Evolutionary conservation across 129 eudicot species (phyloP).

Genomic region (Chrysanthemum seticuspe): DNA sequence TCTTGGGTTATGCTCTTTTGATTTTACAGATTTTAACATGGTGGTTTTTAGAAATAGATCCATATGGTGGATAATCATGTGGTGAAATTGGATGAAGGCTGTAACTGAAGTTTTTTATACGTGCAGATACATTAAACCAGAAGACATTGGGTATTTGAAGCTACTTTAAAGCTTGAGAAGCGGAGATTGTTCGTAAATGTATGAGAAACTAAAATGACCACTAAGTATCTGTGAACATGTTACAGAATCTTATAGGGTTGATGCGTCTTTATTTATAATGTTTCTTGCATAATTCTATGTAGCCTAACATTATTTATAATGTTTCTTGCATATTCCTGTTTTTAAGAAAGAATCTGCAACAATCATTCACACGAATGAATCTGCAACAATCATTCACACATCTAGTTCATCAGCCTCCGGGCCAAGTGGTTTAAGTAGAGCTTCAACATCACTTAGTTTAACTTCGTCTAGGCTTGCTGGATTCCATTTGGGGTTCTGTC

Average conservation of each 20-base stretch:
- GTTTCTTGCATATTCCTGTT: background rate
- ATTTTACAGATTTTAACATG: too few species aligned
- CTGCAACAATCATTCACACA: constrained; percentile 34
- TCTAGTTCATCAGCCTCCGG: constrained; percentile 50
- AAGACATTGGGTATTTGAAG: constrained; percentile 63
- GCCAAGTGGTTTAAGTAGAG: constrained; percentile 48
- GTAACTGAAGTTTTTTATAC: background rate
- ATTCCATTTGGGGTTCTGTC: constrained; percentile 86
- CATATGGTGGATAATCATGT: too few species aligned
- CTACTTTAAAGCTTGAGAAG: constrained; percentile 65
- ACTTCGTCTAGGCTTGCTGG: constrained; percentile 80
- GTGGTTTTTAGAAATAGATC: too few species aligned
- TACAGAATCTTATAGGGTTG: too few species aligned
- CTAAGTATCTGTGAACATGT: too few species aligned
- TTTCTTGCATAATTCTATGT: too few species aligned
- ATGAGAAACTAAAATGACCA: too few species aligned
- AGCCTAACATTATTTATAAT: too few species aligned
- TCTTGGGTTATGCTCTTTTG: too few species aligned
- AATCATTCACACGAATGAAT: too few species aligned
- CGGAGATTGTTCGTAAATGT: constrained; percentile 56
- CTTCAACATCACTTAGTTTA: constrained; percentile 58
- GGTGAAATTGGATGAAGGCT: too few species aligned
- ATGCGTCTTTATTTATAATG: too few species aligned
- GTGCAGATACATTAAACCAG: constrained; percentile 65
- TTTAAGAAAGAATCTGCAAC: background rate